Base-by-base conservation (phyloP, 805 yeast genomes). In the Kodamaea sagamina region DNA sequence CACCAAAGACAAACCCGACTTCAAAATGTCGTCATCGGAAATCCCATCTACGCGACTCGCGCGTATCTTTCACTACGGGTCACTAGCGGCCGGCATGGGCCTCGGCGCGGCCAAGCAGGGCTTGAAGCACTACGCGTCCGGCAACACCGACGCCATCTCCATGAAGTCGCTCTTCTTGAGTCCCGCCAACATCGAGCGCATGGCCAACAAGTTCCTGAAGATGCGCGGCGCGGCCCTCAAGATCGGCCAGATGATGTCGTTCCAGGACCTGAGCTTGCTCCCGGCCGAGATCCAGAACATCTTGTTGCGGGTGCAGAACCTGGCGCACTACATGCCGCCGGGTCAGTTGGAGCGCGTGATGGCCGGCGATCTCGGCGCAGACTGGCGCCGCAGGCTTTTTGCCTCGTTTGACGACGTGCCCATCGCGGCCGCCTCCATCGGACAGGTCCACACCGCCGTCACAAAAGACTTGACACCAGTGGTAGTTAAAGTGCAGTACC, bases 211-310 rank as follows among this genome's bases (percentile, higher is more conserved):
- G 61, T 81, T 93, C 54, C 80, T 93, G 40, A 82, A 87, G 58
- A 93, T 93, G 99, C 78, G 99, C 58, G 99, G 99, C n/a, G 99
- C 98, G 2, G 99, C 99, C 2, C 72, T 93, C 58, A 93, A 93
- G 59, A 78, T 93, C 43, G 99, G 99, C n/a, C 99, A 93, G 66
- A 80, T 93, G 85, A 69, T 93, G 63, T 88, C 97, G 2, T 92
- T 93, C 63, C 99, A 93, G 65, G 98, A 92, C 61, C 81, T 84
- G 47, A 75, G 86, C 22, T 80, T 92, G 25, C 67, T 92, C 32
- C 98, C 99, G 1, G 74, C 76, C 32, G 97, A 90, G 55, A 78
- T 93, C 45, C 95, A 89, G 55, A 79, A 82, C 52, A 81, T 92
- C 32, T 68, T 93, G 52, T 67, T 87, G 39, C 72, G 89, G 24